Base-by-base conservation (phyloP, 129 eudicot species). In the Pittosporum tobira region DNA sequence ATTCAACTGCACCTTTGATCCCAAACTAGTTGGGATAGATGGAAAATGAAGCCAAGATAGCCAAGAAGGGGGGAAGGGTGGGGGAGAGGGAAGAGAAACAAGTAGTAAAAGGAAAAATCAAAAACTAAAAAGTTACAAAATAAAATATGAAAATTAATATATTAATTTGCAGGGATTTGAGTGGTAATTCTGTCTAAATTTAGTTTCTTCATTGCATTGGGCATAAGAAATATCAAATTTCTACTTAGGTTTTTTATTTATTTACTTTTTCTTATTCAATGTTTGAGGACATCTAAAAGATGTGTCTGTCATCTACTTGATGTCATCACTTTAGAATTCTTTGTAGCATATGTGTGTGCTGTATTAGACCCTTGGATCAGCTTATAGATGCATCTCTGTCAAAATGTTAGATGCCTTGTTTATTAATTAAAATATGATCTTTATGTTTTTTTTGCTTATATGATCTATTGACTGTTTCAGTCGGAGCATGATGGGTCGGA, bases 401-500 rank as follows among this genome's bases (percentile, higher is more conserved):
- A 3, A 51, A 51, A 3, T 51, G 56, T 19, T 51, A 15, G 19
- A 11, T 25, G 1, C 51, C 27, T 28, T 29, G 11, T 18, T 16
- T n/a, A 15, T 56, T 46, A 2, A 55, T 23, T 44, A 22, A 3
- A n/a, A 21, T 44, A 15, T 25, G 40, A 7, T 6, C 37, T 22
- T 28, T 14, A 11, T 42, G 25, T 66, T 29, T 27, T 11, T 31
- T 24, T 64, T 46, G 4, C 43, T 25, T 22, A 6, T 37, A 30
- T 14, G 36, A 47, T 71, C 51, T 13, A 26, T 72, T 73, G 43
- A 43, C 57, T 64, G 43, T 61, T 68, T 65, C 68, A 90, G 97
- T 75, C 97, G 37, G 97, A 90, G 70, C 97, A 85, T 70, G 94
- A 90, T 49, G 97, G 97, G 29, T 74, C 79, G 42, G 97, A 90